Evolutionary conservation across 345 rosid genomes (phyloP).

Genomic region (Gossypium herbaceum): DNA sequence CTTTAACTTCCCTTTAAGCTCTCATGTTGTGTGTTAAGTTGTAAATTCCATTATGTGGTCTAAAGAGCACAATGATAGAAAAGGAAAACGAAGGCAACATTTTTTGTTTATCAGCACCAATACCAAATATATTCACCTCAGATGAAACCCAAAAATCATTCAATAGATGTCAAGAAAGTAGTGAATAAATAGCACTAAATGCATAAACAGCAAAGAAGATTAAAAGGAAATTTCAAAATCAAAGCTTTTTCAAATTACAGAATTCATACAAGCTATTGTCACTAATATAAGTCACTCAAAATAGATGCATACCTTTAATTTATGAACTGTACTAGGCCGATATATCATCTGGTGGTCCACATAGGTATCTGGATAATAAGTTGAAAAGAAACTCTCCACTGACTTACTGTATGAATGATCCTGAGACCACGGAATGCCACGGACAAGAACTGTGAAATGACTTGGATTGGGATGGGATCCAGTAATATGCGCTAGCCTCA

Average conservation of each 20-base stretch:
- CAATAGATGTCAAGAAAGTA: not conserved
- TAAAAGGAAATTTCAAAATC: not conserved
- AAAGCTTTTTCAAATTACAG: not conserved
- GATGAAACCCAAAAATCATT: not conserved
- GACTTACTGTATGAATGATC: conserved; percentile 65
- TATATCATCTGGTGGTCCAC: conserved; percentile 83
- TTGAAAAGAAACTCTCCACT: conserved; percentile 56
- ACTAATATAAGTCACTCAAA: conserved; percentile 10
- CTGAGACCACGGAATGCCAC: conserved; percentile 69
- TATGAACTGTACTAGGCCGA: conserved; percentile 53
- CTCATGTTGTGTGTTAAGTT: too few relatives aligned
- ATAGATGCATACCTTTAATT: conserved; percentile 58
- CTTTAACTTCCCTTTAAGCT: too few relatives aligned
- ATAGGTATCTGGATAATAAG: conserved; percentile 69
- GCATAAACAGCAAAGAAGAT: too few relatives aligned
- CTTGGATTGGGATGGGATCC: conserved; percentile 59
- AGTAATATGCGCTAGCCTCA: conserved; percentile 63
- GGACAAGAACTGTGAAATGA: conserved; percentile 82
- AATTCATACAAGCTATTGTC: not conserved
- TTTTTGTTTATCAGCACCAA: not conserved
- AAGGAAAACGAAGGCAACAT: not conserved
- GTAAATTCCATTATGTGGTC: not conserved
- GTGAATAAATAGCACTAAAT: too few relatives aligned
- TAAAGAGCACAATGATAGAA: not conserved
- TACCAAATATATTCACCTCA: not conserved